Conservation (phyloP, 2,329 filamentous ascomycete genomes). For the Incumbomyces delicatus region DNA sequence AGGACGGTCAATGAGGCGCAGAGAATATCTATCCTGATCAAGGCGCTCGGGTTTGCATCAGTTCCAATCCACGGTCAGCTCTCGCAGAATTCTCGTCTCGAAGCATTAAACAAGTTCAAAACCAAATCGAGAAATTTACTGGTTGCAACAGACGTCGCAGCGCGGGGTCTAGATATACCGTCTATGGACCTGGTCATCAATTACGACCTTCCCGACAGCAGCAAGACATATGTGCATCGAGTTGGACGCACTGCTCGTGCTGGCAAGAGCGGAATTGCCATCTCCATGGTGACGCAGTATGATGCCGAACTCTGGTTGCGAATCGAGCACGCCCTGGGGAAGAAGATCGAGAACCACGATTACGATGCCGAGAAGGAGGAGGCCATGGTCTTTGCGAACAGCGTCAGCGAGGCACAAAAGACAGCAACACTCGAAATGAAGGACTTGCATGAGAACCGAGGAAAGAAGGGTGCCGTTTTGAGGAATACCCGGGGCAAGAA, state of each 20-base stretch:
- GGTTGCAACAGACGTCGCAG: slow-evolving; percentile 83
- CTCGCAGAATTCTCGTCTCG: slow-evolving; percentile 75
- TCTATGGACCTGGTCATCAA: slow-evolving; percentile 79
- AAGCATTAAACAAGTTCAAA: slow-evolving; percentile 83
- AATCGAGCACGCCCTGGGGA: slow-evolving; percentile 74
- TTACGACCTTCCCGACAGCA: slow-evolving; percentile 71
- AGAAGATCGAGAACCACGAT: slow-evolving; percentile 52
- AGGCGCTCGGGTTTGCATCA: slow-evolving; percentile 75
- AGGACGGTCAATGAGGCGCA: slow-evolving; percentile 87
- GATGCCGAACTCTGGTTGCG: slow-evolving; percentile 70
- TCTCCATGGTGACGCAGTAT: slow-evolving; percentile 77
- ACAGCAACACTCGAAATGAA: slow-evolving; percentile 74
- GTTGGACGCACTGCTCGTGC: slow-evolving; percentile 80
- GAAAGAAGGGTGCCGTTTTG: slow-evolving; percentile 25
- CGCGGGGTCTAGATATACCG: slow-evolving; percentile 82
- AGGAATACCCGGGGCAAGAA: slow-evolving; percentile 40
- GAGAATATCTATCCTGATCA: slow-evolving; percentile 70
- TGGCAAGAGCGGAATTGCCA: slow-evolving; percentile 71
- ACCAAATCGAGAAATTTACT: slow-evolving; percentile 72
- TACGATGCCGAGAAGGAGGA: slow-evolving; percentile 67
- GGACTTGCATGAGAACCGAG: slow-evolving; percentile 55
- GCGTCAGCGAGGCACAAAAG: slow-evolving; percentile 74
- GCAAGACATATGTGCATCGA: slow-evolving; percentile 82
- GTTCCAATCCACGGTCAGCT: slow-evolving; percentile 91
- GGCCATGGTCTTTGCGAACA: slow-evolving; percentile 67